Base-by-base conservation (phyloP, 2,329 filamentous ascomycete genomes). In the Pseudogymnoascus sp. region DNA sequence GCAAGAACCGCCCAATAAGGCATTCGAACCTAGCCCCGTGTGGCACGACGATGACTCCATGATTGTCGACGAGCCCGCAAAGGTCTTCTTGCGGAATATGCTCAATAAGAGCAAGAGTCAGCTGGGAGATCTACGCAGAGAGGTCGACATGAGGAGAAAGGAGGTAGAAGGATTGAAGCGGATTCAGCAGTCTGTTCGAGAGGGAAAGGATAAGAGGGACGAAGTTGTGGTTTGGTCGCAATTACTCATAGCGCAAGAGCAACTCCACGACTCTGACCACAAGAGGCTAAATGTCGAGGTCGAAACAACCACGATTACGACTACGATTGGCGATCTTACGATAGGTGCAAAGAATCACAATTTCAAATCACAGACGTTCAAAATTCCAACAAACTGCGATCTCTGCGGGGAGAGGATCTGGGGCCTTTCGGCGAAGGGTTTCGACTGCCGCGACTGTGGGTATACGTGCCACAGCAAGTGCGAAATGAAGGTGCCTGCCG, bases 391-490 rank as follows among this genome's bases (percentile, higher is more conserved):
- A 4, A 98, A 98, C 74, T 99, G 95, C 78, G 95, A 99, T 75
- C 82, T 97, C 11, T 99, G 95, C 70, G 93, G 93, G 16, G 95
- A 99, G 73, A 86, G 95, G 28, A 96, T 99, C 74, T 99, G 95
- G 95, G 95, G 95, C 0, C 76, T 99, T 41, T 96, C 91, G 31
- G 93, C 95, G 38, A 99, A 99, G 77, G 95, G 95, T 0, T 96
- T 96, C 72, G 93, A 96, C 74, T 99, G 95, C 72, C 86, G 89
- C 69, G 93, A 98, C 75, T 99, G 95, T 72, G 95, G 96, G 35
- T 99, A 97, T 77, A 97, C 93, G 1, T 99, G 95, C 73, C 95
- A 99, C 77, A 96, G 88, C 80, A 99, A 99, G 78, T 99, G 95
- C 75, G 91, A 99, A 78, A 95, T 99, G 89, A 99, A 98, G 77